Evolutionary conservation across 139 green algal species (phyloP).

Genomic region (Pleodorina starrii): DNA sequence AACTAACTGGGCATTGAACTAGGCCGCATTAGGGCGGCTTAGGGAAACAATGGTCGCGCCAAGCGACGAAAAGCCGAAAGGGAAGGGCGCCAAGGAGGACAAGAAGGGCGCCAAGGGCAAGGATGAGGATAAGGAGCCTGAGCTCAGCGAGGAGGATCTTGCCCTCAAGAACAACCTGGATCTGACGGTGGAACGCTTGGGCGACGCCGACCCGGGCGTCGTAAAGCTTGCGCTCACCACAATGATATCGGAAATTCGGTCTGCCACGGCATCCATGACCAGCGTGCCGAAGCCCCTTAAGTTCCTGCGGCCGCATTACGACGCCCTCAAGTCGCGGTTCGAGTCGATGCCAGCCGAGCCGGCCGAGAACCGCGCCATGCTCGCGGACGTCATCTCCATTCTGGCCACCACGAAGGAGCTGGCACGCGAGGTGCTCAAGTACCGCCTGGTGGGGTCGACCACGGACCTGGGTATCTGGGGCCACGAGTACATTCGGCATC

Average conservation of each 20-base stretch:
- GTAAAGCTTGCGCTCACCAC: conserved; percentile 80
- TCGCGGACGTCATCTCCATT: conserved; percentile 97
- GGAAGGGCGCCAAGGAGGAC: conserved; percentile 32
- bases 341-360: conserved; percentile 66
- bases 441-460: conserved; percentile 70
- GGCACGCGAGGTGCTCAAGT: conserved; percentile 89
- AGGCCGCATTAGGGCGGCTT: conserved; percentile 6
- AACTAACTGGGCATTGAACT: not conserved
- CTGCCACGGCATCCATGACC: conserved; percentile 96
- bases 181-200: conserved; percentile 86
- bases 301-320: conserved; percentile 94
- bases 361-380: conserved; percentile 60
- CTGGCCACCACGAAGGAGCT: conserved; percentile 93
- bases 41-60: conserved; percentile 20
- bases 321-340: conserved; percentile 77
- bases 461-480: conserved; percentile 84
- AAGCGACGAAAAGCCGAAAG: conserved; percentile 17
- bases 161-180: conserved; percentile 94
- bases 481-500: conserved; percentile 97
- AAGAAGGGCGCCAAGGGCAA: conserved; percentile 58
- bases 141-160: conserved; percentile 93
- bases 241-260: conserved; percentile 84
- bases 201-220: conserved; percentile 70
- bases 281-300: conserved; percentile 99
- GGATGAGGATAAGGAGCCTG: conserved; percentile 70